Evolutionary conservation across 1,284 basidiomycete genomes (phyloP).

Genomic region (Phellopilus nigrolimitatus): DNA sequence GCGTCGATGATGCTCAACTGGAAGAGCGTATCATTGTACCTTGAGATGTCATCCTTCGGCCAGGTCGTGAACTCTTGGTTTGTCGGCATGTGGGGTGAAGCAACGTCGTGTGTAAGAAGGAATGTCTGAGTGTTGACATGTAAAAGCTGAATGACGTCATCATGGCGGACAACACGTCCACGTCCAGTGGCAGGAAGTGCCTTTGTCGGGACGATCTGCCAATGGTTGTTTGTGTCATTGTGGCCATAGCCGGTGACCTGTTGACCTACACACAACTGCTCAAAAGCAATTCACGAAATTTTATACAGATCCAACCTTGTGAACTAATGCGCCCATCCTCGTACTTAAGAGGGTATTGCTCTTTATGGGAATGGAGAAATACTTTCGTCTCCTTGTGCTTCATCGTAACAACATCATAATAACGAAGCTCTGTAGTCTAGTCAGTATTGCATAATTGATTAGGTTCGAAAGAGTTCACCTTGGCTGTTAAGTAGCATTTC

Average conservation of each 20-base stretch:
- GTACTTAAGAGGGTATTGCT: constrained; percentile 90
- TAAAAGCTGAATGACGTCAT: constrained; percentile 85
- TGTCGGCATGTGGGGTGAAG: constrained; percentile 94
- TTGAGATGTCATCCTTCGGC: constrained; percentile 63
- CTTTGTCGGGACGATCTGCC: constrained; percentile 94
- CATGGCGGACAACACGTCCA: constrained; percentile 83
- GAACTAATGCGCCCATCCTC: constrained; percentile 95
- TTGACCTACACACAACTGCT: constrained; percentile 62
- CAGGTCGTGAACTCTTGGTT: constrained; percentile 98
- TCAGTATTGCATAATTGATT: background rate
- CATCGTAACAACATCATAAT: constrained; percentile 85
- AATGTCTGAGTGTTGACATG: constrained; percentile 83
- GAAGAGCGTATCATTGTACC: constrained; percentile 88
- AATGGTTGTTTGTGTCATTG: constrained; percentile 91
- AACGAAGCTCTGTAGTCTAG: constrained; percentile 73
- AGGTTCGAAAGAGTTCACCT: constrained; percentile 46
- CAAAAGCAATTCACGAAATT: constrained; percentile 5
- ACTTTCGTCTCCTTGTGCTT: constrained; percentile 92
- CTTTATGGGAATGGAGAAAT: constrained; percentile 89
- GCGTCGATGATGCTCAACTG: constrained; percentile 68
- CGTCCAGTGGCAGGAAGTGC: constrained; percentile 86
- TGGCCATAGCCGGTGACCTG: constrained; percentile 98
- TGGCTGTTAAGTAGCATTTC: constrained; percentile 87
- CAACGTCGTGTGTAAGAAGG: constrained; percentile 95
- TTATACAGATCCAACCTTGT: constrained; percentile 56